Conservation (phyloP, 768 basidiomycete genomes). For the Clitopilus passeckerianus region DNA sequence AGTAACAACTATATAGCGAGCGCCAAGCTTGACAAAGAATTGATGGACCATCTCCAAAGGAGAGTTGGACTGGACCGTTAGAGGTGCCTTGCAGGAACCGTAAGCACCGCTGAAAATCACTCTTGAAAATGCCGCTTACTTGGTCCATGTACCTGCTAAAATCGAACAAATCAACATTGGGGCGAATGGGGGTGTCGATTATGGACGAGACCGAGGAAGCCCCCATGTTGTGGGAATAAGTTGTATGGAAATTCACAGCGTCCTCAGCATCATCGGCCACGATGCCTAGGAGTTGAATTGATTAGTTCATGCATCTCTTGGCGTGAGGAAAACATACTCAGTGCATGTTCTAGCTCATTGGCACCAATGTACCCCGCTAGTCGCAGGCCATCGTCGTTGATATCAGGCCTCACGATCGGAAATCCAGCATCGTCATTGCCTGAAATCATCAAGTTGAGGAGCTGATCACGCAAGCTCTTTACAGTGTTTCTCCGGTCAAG, state of each 20-base stretch:
- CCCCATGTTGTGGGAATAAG: slow-evolving; percentile 33
- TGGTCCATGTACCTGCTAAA: slow-evolving; percentile 90
- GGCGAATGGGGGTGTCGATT: slow-evolving; percentile 30
- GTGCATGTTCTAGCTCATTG: slow-evolving; percentile 91
- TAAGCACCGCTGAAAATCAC: background rate
- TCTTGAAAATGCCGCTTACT: slow-evolving; percentile 31
- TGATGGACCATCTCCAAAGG: slow-evolving; percentile 92
- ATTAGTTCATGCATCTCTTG: background rate
- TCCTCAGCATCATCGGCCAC: slow-evolving; percentile 72
- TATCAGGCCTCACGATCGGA: slow-evolving; percentile 66
- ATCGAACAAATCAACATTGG: slow-evolving; percentile 57
- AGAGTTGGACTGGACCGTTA: slow-evolving; percentile 78
- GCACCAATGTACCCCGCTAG: slow-evolving; percentile 89
- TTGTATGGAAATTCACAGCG: slow-evolving; percentile 58
- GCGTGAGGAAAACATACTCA: slow-evolving; percentile 42
- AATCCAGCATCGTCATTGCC: slow-evolving; percentile 81
- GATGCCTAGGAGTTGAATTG: slow-evolving; percentile 42
- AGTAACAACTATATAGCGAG: slow-evolving; percentile 81
- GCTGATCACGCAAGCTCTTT: slow-evolving; percentile 63
- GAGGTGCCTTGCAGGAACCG: slow-evolving; percentile 58
- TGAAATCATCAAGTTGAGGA: slow-evolving; percentile 49
- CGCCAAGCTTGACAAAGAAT: slow-evolving; percentile 91
- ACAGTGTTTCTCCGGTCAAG: slow-evolving; percentile 76
- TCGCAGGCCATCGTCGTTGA: slow-evolving; percentile 42
- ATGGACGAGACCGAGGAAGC: slow-evolving; percentile 63